Evolutionary conservation across 2,329 filamentous ascomycete species (phyloP).

Genomic region (Magnaporthales sp.): DNA sequence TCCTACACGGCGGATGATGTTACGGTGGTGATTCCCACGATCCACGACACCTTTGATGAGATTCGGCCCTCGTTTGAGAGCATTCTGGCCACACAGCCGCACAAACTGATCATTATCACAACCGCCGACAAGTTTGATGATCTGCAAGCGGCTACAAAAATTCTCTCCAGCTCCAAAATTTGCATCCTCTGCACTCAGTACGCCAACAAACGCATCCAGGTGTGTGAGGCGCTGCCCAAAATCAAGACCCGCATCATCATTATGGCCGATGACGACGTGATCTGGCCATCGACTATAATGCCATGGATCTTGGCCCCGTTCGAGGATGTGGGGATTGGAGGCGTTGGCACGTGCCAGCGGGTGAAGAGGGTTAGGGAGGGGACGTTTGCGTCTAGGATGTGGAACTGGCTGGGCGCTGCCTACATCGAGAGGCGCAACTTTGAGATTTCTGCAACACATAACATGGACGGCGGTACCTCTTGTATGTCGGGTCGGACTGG

Average conservation of each 20-base stretch:
- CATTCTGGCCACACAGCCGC: conserved; percentile 61
- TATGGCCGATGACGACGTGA: too few species aligned
- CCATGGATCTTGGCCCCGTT: conserved; percentile 92
- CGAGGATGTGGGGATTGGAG: conserved; percentile 73
- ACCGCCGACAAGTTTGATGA: conserved; percentile 69
- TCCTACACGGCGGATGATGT: conserved; percentile 74
- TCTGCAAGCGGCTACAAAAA: conserved; percentile 25
- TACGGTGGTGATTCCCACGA: conserved; percentile 88
- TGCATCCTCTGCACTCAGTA: conserved; percentile 70
- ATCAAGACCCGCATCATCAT: too few species aligned
- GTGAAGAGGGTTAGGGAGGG: too few species aligned
- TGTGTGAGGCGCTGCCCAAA: too few species aligned
- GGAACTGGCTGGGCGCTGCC: conserved; percentile 83
- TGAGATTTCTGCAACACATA: conserved; percentile 90
- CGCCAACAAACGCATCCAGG: conserved; percentile 91
- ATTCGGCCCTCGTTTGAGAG: conserved; percentile 73
- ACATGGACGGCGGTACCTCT: conserved; percentile 90
- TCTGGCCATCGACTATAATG: conserved; percentile 72
- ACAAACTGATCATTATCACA: conserved; percentile 76
- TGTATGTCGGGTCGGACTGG: conserved; percentile 94
- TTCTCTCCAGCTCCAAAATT: conserved; percentile 28
- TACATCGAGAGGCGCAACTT: conserved; percentile 95
- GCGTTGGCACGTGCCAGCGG: conserved; percentile 85
- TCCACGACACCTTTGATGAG: conserved; percentile 79
- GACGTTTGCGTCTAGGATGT: conserved; percentile 51